phyloP scores from a whole-genome alignment of 768 basidiomycete genomes.

The Rhodotorula kratochvilovae region DNA sequence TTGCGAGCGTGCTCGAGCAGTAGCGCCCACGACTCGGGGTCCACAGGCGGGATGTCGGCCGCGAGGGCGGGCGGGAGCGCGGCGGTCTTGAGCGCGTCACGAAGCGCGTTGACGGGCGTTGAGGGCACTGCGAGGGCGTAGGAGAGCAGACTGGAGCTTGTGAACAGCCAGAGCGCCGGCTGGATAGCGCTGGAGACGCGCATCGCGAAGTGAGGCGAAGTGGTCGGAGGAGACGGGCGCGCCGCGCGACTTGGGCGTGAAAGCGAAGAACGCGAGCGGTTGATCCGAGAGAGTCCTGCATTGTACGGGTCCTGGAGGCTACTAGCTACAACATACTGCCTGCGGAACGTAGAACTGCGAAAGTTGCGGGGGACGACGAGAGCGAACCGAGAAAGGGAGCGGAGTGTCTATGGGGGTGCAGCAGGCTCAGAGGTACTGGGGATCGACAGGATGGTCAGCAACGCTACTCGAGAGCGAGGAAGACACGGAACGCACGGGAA shows the following conservation, averaged over 20 bases:
- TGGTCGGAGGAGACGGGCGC: background rate
- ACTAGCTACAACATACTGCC: background rate
- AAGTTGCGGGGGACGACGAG: no score
- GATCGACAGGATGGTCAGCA: background rate
- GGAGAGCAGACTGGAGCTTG: background rate
- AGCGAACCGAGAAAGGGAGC: background rate
- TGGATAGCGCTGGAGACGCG: background rate
- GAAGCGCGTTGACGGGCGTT: background rate
- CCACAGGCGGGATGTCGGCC: background rate
- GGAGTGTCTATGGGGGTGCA: background rate
- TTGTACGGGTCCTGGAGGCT: background rate
- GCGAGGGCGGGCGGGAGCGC: background rate
- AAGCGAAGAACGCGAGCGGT: background rate
- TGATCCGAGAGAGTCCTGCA: background rate
- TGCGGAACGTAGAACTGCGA: background rate
- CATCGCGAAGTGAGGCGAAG: background rate
- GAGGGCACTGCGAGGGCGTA: background rate
- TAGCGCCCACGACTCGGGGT: background rate
- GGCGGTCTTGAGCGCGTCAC: background rate
- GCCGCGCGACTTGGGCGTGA: background rate
- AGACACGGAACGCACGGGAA: conserved; percentile 38
- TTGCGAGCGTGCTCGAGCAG: background rate
- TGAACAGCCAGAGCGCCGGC: background rate
- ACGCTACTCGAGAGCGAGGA: no score
- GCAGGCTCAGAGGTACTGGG: background rate